Evolutionary conservation across 169 alveolate species (phyloP), one percentile per base, ranked within the genome.

Genomic region (Besnoitia besnoiti): DNA sequence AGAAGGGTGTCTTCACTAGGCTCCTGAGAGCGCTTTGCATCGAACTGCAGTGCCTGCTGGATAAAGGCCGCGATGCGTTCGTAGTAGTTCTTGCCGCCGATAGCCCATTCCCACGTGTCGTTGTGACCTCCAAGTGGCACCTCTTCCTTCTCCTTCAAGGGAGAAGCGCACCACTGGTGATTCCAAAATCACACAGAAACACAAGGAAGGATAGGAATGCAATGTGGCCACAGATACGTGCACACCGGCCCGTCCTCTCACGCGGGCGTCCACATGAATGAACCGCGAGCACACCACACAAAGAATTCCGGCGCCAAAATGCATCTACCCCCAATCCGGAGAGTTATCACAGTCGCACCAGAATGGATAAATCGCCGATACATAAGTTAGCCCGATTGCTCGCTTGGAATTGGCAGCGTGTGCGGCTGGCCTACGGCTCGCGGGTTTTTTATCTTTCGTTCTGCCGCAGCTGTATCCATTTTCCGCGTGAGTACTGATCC

Each of bases 21-120:
- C 80, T 37, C 40, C 47, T 44, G 80, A 30, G 47, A 67, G 40
- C 19, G 80, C 80, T 67, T 39, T 24, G 24, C 21, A 19, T 67
- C 47, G 46, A 35, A 67, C 44, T n/a, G 47, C 27, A 77, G 85
- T 30, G 55, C 85, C 10, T 37, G 85, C 33, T 37, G 55, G 10
- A 88, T 46, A 44, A 88, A 88, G 44, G 49, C 76, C n/a, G 24
- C n/a, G 62, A 88, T 50, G 14, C 33, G 27, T 12, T n/a, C 85
- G 93, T 80, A 90, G 76, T 90, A 90, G 35, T 77, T 61, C 62
- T 80, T 79, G 35, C 90, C 93, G 51, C 93, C 93, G 19, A 80
- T 89, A 33, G 62, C 80, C 80, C 80, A 67, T 3, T 67, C 90
- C 93, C 93, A 90, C 12, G 93, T 90, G 93, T 90, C 93, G 85